Conservation (phyloP, 768 basidiomycete genomes). For the Terana coerulea region DNA sequence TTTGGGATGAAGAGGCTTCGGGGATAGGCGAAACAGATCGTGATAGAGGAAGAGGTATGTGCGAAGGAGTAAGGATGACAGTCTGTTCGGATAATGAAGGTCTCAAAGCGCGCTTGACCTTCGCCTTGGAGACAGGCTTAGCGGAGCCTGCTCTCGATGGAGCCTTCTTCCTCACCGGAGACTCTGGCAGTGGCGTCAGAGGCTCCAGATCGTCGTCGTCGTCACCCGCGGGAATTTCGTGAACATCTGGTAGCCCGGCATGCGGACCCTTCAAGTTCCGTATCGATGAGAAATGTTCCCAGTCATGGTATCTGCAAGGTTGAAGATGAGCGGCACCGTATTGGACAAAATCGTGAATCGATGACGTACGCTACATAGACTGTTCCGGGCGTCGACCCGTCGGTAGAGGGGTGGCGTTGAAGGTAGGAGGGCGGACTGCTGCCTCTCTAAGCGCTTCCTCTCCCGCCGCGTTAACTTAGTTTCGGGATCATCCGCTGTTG, state of each 20-base stretch:
- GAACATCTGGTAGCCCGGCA: conserved; percentile 62
- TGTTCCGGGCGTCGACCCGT: conserved; percentile 32
- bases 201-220: too few relatives aligned
- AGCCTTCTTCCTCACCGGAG: conserved; percentile 32
- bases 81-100: conserved; percentile 3
- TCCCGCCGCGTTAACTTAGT: conserved; percentile 40
- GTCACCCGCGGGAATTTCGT: conserved; percentile 41
- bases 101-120: conserved; percentile 15
- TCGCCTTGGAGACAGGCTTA: conserved; percentile 24
- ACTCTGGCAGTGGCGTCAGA: conserved; percentile 25
- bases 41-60: conserved; percentile 34
- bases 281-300: conserved; percentile 95
- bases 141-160: conserved; percentile 13
- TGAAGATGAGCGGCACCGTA: conserved; percentile 9
- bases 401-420: conserved; percentile 19
- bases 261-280: conserved; percentile 85
- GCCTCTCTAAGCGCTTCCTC: conserved; percentile 29
- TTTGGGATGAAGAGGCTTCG: conserved; percentile 7
- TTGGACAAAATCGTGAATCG: conserved; percentile 11
- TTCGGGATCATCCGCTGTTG: conserved; percentile 37
- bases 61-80: conserved; percentile 27
- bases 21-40: conserved; percentile 30
- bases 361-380: conserved; percentile 86
- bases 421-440: conserved; percentile 18
- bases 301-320: conserved; percentile 72